Percentiles rank a stretch among this genome's conserved stretches.
phyloP scores from a whole-genome alignment of 108 stramenopile genomes.

The Nannochloropsis salina region DNA sequence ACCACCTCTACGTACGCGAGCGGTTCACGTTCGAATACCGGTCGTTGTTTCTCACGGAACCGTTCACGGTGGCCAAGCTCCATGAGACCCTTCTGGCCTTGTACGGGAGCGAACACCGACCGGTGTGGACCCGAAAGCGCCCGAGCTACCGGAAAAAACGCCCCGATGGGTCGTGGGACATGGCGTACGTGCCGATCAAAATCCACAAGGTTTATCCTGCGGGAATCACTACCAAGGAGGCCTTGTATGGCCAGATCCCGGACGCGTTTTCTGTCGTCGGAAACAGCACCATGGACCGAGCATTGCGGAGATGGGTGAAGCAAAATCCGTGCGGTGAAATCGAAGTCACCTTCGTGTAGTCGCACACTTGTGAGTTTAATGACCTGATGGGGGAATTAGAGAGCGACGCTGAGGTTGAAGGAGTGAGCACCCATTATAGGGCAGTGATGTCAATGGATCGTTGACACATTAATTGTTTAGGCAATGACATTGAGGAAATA shows the following conservation, averaged over 20 bases:
- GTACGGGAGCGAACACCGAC: background rate
- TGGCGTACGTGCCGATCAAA: background rate
- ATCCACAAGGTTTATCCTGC: background rate
- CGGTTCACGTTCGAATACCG: slow-evolving; percentile 19
- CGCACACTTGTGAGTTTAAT: too few relatives aligned
- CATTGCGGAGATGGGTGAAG: slow-evolving; percentile 19
- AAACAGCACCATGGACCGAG: background rate
- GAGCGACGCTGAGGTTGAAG: too few relatives aligned
- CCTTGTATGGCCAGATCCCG: background rate
- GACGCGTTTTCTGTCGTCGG: background rate
- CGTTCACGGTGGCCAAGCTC: background rate
- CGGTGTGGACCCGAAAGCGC: background rate
- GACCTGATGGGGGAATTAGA: too few relatives aligned
- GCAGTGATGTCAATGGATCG: too few relatives aligned
- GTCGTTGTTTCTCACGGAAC: background rate
- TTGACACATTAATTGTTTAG: too few relatives aligned
- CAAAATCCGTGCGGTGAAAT: background rate
- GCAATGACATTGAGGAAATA: too few relatives aligned
- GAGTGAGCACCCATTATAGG: too few relatives aligned
- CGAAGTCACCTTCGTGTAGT: background rate
- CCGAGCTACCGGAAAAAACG: background rate
- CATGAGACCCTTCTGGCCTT: background rate
- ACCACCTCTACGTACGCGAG: background rate
- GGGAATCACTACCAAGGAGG: background rate
- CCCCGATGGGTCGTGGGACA: background rate